These are phyloP conservation scores for Platismatia glauca DNA, from an alignment of 495 filamentous ascomycete genomes.

Conservation along the genomic window DNA sequence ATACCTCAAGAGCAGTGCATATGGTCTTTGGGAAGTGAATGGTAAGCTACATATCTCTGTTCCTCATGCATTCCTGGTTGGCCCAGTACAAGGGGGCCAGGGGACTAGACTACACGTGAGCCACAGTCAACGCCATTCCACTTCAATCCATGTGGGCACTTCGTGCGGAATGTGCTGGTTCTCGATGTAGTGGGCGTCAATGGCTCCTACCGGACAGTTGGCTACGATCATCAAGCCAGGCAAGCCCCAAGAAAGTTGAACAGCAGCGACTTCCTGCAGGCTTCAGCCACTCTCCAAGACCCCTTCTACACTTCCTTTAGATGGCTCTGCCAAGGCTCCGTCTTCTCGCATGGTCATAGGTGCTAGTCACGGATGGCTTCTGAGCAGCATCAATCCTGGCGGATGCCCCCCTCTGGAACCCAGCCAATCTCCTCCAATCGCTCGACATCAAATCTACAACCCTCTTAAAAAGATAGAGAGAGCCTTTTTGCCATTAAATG, in stretches of 20 bases:
- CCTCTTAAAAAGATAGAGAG: neutral
- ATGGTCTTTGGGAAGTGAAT: conserved; percentile 10
- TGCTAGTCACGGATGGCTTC: neutral
- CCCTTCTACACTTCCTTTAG: too few species aligned
- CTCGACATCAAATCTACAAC: neutral
- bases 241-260: neutral
- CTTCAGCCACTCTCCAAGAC: neutral
- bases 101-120: conserved; percentile 4
- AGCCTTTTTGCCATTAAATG: neutral
- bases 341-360: neutral
- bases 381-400: neutral
- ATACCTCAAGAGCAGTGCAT: neutral
- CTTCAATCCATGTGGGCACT: neutral
- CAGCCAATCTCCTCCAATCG: neutral
- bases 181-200: neutral
- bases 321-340: neutral
- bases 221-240: neutral
- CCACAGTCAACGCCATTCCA: conserved; percentile 6
- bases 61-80: conserved; percentile 16
- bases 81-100: conserved; percentile 13
- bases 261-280: neutral
- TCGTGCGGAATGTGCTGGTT: conserved; percentile 6
- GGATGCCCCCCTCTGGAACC: neutral
- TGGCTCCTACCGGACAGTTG: conserved; percentile 1
- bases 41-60: conserved; percentile 14